These are phyloP conservation scores for Yarrowia yakushimensis DNA, from an alignment of 805 yeast species.

Conservation along the genomic window DNA sequence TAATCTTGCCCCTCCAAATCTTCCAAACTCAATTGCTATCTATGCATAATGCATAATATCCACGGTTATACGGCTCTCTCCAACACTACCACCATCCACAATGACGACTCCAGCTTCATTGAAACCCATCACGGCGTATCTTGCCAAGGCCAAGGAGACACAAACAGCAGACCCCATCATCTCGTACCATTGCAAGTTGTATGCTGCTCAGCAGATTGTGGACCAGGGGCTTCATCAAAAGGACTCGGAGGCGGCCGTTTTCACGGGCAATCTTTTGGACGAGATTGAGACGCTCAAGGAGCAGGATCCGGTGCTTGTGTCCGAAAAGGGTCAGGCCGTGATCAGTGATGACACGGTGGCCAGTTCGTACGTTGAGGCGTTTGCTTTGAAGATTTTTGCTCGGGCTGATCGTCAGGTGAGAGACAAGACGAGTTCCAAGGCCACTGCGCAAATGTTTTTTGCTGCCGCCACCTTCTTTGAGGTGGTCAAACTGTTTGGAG, in stretches of 20 bases:
- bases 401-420: constrained; percentile 49
- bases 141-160: constrained; percentile 46
- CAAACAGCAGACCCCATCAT: constrained; percentile 58
- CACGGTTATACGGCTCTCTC: too few relatives aligned
- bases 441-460: constrained; percentile 50
- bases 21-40: neutral
- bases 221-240: constrained; percentile 55
- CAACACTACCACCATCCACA: neutral
- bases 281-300: constrained; percentile 59
- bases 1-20: neutral
- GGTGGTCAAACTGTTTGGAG: constrained; percentile 44
- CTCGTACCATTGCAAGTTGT: constrained; percentile 66
- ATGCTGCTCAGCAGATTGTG: constrained; percentile 71
- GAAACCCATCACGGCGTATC: constrained; percentile 33
- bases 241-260: constrained; percentile 53
- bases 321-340: constrained; percentile 43
- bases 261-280: constrained; percentile 63
- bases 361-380: constrained; percentile 51
- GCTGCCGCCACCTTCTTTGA: constrained; percentile 56
- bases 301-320: constrained; percentile 40
- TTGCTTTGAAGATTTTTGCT: constrained; percentile 57
- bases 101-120: constrained; percentile 30
- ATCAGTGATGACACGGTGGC: constrained; percentile 60
- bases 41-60: neutral
- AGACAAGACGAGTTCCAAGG: constrained; percentile 43